Evolutionary conservation across 2,329 filamentous ascomycete species (phyloP).

Genomic region (Boeremia lycopersici): DNA sequence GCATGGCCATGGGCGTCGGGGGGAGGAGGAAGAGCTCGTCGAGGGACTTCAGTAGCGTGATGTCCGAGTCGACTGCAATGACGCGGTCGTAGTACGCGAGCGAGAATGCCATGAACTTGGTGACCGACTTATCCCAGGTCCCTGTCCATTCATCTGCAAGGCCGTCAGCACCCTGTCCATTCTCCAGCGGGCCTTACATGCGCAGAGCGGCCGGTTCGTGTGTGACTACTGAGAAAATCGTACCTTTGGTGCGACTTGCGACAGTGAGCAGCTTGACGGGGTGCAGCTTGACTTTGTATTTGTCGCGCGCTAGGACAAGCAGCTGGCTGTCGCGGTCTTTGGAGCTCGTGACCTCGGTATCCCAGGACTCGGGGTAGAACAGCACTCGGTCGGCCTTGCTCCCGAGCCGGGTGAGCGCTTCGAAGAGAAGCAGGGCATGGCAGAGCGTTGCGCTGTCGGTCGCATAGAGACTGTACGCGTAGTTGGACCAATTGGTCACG

Average conservation of each 20-base stretch:
- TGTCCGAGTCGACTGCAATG: slow-evolving; percentile 67
- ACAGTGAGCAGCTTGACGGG: slow-evolving; percentile 53
- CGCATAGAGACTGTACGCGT: slow-evolving; percentile 53
- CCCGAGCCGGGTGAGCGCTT: slow-evolving; percentile 49
- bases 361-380: slow-evolving; percentile 52
- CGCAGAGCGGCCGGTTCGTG: neutral
- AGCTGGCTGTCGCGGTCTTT: slow-evolving; percentile 53
- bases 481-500: slow-evolving; percentile 44
- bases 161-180: slow-evolving; percentile 19
- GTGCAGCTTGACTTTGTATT: slow-evolving; percentile 57
- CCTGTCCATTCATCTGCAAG: slow-evolving; percentile 40
- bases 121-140: slow-evolving; percentile 69
- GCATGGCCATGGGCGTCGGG: slow-evolving; percentile 66
- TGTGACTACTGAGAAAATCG: neutral
- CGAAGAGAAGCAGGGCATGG: slow-evolving; percentile 53
- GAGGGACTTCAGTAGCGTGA: slow-evolving; percentile 65
- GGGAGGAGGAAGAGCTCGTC: slow-evolving; percentile 76
- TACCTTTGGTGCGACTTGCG: slow-evolving; percentile 42
- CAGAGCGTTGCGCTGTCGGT: slow-evolving; percentile 52
- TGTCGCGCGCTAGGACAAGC: slow-evolving; percentile 54
- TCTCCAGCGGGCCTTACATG: slow-evolving; percentile 3
- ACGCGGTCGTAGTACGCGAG: slow-evolving; percentile 67
- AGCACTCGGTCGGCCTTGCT: slow-evolving; percentile 55
- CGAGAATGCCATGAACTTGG: slow-evolving; percentile 72
- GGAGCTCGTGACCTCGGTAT: slow-evolving; percentile 34